A percentile compares a stretch with the other conserved stretches of the same genome.
These are phyloP conservation scores for Skeletonema potamos DNA, from an alignment of 108 stramenopile species.

Conservation along the genomic window DNA sequence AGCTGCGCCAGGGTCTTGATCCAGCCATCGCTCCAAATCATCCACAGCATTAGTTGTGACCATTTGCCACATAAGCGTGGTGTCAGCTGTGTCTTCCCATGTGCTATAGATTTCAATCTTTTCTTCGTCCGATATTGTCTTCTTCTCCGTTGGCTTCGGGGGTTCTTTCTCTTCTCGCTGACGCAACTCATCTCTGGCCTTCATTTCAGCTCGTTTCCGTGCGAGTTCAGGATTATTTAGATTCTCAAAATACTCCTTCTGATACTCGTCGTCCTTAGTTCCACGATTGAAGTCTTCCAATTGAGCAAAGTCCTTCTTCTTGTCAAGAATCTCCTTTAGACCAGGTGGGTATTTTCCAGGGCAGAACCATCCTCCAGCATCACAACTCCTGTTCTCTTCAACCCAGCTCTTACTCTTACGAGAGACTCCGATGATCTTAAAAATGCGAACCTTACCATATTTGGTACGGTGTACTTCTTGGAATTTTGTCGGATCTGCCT, in stretches of 20 bases:
- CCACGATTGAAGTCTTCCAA: slow-evolving; percentile 93
- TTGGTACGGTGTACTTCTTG: slow-evolving; percentile 92
- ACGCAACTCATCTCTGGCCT: slow-evolving; percentile 22
- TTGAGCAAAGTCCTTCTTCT: slow-evolving; percentile 89
- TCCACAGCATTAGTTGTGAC: slow-evolving; percentile 61
- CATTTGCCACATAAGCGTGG: slow-evolving; percentile 86
- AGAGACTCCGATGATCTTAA: slow-evolving; percentile 83
- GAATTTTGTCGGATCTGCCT: slow-evolving; percentile 73
- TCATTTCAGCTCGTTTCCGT: slow-evolving; percentile 46
- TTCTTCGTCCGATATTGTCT: slow-evolving; percentile 43
- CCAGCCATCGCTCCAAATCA: slow-evolving; percentile 67
- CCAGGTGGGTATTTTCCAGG: slow-evolving; percentile 90
- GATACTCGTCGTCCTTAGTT: slow-evolving; percentile 78
- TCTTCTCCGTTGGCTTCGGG: not conserved
- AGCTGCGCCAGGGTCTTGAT: slow-evolving; percentile 72
- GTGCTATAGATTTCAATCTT: slow-evolving; percentile 70
- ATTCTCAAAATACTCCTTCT: slow-evolving; percentile 84
- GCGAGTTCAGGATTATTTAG: slow-evolving; percentile 73
- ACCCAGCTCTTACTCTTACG: slow-evolving; percentile 85
- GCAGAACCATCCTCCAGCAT: slow-evolving; percentile 91
- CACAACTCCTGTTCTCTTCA: slow-evolving; percentile 78
- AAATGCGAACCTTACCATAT: slow-evolving; percentile 98
- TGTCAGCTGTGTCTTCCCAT: slow-evolving; percentile 84
- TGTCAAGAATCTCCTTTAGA: slow-evolving; percentile 58
- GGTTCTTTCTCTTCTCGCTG: slow-evolving; percentile 4